Conservation (phyloP, 768 basidiomycete genomes). For the Auricularia sp. region DNA sequence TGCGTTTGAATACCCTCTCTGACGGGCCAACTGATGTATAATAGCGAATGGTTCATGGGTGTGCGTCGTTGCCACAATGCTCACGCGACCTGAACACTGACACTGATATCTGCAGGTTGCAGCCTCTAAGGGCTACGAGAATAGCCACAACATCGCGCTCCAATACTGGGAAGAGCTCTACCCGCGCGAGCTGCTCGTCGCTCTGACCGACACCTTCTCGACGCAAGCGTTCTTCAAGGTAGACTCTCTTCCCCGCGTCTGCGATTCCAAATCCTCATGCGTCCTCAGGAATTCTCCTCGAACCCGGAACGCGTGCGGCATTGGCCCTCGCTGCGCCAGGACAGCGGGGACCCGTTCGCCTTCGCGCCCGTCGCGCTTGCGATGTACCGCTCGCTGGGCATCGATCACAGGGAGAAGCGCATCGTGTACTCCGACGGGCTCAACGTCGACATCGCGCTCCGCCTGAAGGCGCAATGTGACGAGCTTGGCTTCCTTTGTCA, state of each 20-base stretch:
- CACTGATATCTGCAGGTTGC: slow-evolving; percentile 45
- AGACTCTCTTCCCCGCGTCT: neutral
- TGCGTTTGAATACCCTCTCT: neutral
- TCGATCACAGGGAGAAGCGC: slow-evolving; percentile 52
- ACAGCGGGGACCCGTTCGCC: slow-evolving; percentile 82
- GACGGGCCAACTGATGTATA: neutral
- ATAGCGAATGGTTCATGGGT: slow-evolving; percentile 90
- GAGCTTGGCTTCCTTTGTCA: slow-evolving; percentile 61
- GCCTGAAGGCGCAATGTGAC: slow-evolving; percentile 60
- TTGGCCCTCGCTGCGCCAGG: slow-evolving; percentile 85
- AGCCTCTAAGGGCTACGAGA: slow-evolving; percentile 73
- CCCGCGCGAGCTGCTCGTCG: slow-evolving; percentile 44
- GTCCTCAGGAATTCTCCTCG: slow-evolving; percentile 43
- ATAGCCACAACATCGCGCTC: slow-evolving; percentile 63
- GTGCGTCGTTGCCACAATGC: slow-evolving; percentile 30
- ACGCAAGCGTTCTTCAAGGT: slow-evolving; percentile 78
- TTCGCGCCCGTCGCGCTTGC: slow-evolving; percentile 68
- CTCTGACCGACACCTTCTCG: slow-evolving; percentile 93
- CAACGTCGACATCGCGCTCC: slow-evolving; percentile 58
- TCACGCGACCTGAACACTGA: neutral
- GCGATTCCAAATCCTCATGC: neutral
- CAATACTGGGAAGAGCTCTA: slow-evolving; percentile 81
- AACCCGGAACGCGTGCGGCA: slow-evolving; percentile 47
- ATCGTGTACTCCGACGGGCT: slow-evolving; percentile 83
- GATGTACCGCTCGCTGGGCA: slow-evolving; percentile 60